A percentile compares a stretch with the other conserved stretches of the same genome.
These are phyloP conservation scores for Murraya koenigii DNA, from an alignment of 345 rosid species.

Conservation along the genomic window DNA sequence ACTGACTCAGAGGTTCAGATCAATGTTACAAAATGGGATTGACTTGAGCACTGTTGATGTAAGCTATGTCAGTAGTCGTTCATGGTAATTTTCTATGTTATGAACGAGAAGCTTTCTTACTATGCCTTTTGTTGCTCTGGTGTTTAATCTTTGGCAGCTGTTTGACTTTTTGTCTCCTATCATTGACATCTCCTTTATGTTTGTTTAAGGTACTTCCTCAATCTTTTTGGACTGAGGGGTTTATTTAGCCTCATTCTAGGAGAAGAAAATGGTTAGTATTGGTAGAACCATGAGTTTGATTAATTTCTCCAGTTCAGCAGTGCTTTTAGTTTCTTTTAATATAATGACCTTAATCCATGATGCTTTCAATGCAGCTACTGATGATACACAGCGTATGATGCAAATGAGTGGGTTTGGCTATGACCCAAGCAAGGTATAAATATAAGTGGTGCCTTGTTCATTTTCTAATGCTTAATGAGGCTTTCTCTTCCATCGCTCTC, in stretches of 20 bases:
- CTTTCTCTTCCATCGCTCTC: neutral
- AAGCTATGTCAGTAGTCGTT: constrained; percentile 98
- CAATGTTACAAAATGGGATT: constrained; percentile 99
- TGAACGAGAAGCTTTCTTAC: neutral
- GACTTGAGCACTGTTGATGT: constrained; percentile 99
- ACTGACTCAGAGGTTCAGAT: constrained; percentile 92
- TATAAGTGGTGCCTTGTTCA: constrained; percentile 6
- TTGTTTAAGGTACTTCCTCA: constrained; percentile 79
- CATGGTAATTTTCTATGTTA: constrained; percentile 56
- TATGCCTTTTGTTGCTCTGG: neutral
- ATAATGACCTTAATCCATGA: neutral
- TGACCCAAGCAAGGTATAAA: constrained; percentile 76
- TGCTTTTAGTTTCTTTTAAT: neutral
- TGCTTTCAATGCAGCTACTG: constrained; percentile 56
- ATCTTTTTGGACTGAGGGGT: constrained; percentile 96
- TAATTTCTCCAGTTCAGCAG: neutral
- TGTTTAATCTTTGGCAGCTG: constrained; percentile 3
- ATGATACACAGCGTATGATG: constrained; percentile 95
- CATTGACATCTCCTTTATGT: constrained; percentile 12
- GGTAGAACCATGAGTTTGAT: neutral
- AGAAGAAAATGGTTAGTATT: constrained; percentile 89
- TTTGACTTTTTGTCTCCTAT: constrained; percentile 2
- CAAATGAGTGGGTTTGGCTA: constrained; percentile 98
- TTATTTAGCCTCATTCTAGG: constrained; percentile 96
- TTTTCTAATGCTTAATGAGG: neutral